Base-by-base conservation (phyloP, 257 asterid genomes). In the Nicotiana sylvestris region DNA sequence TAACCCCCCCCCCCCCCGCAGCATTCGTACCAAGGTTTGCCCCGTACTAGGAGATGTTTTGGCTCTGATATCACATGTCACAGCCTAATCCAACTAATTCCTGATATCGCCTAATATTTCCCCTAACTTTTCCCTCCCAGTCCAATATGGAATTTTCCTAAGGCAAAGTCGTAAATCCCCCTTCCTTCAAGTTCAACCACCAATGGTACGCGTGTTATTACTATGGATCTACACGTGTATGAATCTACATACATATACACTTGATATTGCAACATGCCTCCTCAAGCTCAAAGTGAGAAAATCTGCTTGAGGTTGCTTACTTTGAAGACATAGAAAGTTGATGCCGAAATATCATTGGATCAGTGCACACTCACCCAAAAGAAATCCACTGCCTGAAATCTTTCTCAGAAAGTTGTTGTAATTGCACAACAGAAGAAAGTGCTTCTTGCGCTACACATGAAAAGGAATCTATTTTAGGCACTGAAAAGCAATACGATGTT, bases 271-370 rank as follows among this genome's bases (percentile, higher is more conserved):
- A 18, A n/a, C 46, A 70, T 39, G 11, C 17, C 32, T 56, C 35
- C 35, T 70, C 35, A n/a, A 70, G 25, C 58, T 70, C 11, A 70
- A 39, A 69, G 17, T 17, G 30, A 16, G 78, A 18, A 70, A 32
- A 70, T 32, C 78, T n/a, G 3, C 6, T 70, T 70, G 57, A 70
- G 18, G 12, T 70, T n/a, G 35, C 46, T 43, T 43, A 70, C 46
- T 70, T 11, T 70, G 58, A 70, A 69, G 78, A 43, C 21, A 37
- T n/a, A n/a, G 57, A 69, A 70, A 70, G 43, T 69, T n/a, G 77
- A n/a, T 16, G 1, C 32, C 10, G 2, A n/a, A 9, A 70, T 39
- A 1, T 70, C 58, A 0, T 1, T 69, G 25, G 58, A 70, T 39
- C 46, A 39, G 78, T 39, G 78, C 78, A 11, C 78, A 70, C 43